Percentiles rank a stretch among this genome's conserved stretches.
phyloP scores from a whole-genome alignment of 2,329 filamentous ascomycete species.

The Colletotrichum sidae region DNA sequence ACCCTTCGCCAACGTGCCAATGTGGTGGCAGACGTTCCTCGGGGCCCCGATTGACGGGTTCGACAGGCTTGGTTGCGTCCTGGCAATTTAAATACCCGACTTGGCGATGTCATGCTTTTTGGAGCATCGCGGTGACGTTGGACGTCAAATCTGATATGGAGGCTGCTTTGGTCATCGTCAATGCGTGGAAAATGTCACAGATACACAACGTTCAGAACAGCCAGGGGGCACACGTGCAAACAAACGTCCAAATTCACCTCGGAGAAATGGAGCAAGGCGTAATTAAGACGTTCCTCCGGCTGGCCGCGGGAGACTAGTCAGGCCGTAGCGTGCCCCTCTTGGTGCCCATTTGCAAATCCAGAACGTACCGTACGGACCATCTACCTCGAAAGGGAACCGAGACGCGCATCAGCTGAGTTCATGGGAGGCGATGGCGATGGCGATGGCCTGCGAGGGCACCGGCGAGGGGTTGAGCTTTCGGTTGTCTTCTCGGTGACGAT shows the following conservation, averaged over 20 bases:
- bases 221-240: neutral
- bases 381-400: conserved; percentile 16
- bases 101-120: conserved; percentile 6
- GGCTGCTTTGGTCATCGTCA: neutral
- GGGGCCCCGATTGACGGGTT: conserved; percentile 13
- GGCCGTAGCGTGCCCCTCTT: neutral
- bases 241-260: no score
- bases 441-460: neutral
- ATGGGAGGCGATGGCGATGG: no score
- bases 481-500: conserved; percentile 2
- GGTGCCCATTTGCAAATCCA: neutral
- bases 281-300: conserved; percentile 1
- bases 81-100: conserved; percentile 26
- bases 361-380: neutral
- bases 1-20: conserved; percentile 12
- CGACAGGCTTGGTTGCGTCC: conserved; percentile 29
- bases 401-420: neutral
- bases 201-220: neutral
- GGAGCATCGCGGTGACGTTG: conserved; percentile 8
- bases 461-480: neutral
- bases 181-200: neutral
- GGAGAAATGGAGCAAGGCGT: neutral
- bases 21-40: conserved; percentile 3
- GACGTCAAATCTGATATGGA: neutral
- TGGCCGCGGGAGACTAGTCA: conserved; percentile 2